These are phyloP conservation scores for Sarocladium strictum DNA, from an alignment of 2,329 filamentous ascomycete genomes.

Conservation along the genomic window DNA sequence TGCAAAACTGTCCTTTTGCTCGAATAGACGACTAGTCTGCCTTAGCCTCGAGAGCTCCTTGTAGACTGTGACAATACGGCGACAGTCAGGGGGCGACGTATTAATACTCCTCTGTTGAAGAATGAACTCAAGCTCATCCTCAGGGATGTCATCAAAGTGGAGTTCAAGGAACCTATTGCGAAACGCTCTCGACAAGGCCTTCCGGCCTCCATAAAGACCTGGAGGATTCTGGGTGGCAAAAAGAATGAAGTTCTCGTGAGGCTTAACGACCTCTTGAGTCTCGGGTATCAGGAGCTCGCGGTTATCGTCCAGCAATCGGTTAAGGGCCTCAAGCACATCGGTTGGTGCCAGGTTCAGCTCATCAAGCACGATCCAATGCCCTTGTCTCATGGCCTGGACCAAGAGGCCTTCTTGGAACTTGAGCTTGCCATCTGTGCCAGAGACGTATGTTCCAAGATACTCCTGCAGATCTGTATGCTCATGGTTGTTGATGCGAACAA, in stretches of 20 bases:
- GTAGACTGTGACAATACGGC: constrained; percentile 87
- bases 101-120: constrained; percentile 80
- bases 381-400: constrained; percentile 85
- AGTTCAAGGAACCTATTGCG: constrained; percentile 94
- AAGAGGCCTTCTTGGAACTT: constrained; percentile 90
- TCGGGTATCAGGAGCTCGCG: constrained; percentile 92
- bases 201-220: constrained; percentile 90
- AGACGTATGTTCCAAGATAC: constrained; percentile 92
- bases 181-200: constrained; percentile 88
- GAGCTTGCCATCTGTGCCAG: constrained; percentile 75
- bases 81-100: constrained; percentile 85
- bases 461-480: constrained; percentile 98
- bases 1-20: constrained; percentile 95
- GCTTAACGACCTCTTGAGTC: constrained; percentile 87
- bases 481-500: constrained; percentile 98
- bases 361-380: constrained; percentile 97
- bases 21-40: constrained; percentile 86
- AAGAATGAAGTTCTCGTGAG: constrained; percentile 93
- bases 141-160: constrained; percentile 96
- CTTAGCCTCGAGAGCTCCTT: constrained; percentile 84
- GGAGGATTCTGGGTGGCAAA: constrained; percentile 98
- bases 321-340: constrained; percentile 92
- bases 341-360: constrained; percentile 96
- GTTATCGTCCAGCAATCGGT: constrained; percentile 93
- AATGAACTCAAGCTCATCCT: constrained; percentile 88